A percentile compares a stretch with the other conserved stretches of the same genome.
phyloP scores from a whole-genome alignment of 306 rosid genomes.

The Bauhinia variegata region DNA sequence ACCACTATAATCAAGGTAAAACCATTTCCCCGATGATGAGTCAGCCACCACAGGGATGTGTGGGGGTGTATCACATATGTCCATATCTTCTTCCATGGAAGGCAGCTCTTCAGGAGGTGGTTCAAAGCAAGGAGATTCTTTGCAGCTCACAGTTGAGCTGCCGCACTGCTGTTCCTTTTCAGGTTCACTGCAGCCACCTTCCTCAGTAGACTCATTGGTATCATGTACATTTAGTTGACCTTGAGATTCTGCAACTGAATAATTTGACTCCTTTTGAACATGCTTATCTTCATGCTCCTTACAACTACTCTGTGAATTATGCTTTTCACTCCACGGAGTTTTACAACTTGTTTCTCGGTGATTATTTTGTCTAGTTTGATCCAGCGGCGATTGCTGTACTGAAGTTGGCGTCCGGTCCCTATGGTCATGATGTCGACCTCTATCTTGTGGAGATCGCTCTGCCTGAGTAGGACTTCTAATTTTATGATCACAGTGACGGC shows the following conservation, averaged over 20 bases:
- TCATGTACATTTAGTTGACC: conserved; percentile 49
- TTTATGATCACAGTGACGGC: conserved; percentile 72
- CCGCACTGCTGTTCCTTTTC: conserved; percentile 56
- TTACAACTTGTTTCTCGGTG: conserved; percentile 56
- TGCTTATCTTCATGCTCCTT: conserved; percentile 67
- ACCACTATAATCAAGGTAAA: conserved; percentile 85
- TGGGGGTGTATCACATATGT: conserved; percentile 97
- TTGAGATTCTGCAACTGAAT: conserved; percentile 63
- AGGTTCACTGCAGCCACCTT: conserved; percentile 44
- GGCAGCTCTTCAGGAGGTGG: conserved; percentile 73
- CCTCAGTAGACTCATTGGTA: conserved; percentile 48
- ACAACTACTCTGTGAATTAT: conserved; percentile 44
- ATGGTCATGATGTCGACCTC: conserved; percentile 53
- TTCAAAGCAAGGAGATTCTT: conserved; percentile 53
- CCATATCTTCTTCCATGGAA: conserved; percentile 99
- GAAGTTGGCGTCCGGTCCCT: conserved; percentile 67
- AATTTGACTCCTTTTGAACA: conserved; percentile 55
- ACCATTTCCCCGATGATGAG: conserved; percentile 83
- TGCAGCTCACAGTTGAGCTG: conserved; percentile 57
- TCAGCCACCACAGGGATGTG: conserved; percentile 74
- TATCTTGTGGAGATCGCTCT: conserved; percentile 72
- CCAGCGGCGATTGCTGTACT: conserved; percentile 68
- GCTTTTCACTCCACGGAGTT: conserved; percentile 60
- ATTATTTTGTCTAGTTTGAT: conserved; percentile 47
- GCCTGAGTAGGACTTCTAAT: conserved; percentile 58